Percentiles rank a stretch among this genome's conserved stretches.
Evolutionary conservation across 2,329 filamentous ascomycete genomes (phyloP).

Genomic region (Bipolaris cookei): DNA sequence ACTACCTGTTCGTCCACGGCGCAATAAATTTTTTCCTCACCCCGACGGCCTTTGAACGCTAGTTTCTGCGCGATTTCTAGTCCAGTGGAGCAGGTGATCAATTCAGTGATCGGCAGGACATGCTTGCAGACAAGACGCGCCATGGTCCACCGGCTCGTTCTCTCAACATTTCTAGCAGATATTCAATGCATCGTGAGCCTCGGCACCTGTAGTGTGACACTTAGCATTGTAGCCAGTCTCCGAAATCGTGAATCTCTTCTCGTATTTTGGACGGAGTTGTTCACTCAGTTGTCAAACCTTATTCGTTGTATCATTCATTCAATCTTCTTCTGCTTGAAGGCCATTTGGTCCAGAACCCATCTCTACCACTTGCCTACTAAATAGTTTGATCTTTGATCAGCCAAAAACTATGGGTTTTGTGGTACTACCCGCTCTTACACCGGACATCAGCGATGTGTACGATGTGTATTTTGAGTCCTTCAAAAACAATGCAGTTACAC

Average conservation of each 20-base stretch:
- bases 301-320: neutral
- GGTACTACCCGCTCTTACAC: constrained; percentile 55
- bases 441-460: constrained; percentile 57
- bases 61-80: constrained; percentile 5
- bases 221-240: neutral
- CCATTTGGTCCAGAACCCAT: neutral
- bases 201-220: neutral
- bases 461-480: constrained; percentile 58
- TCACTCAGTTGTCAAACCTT: neutral
- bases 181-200: constrained; percentile 2
- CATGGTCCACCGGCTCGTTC: neutral
- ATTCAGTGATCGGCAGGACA: neutral
- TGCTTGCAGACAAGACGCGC: neutral
- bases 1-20: constrained; percentile 12
- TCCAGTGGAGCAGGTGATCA: neutral
- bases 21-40: neutral
- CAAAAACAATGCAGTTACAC: constrained; percentile 52
- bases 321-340: neutral
- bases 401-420: constrained; percentile 39
- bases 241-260: neutral
- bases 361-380: neutral
- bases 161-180: constrained; percentile 5
- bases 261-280: neutral
- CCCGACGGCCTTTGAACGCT: neutral
- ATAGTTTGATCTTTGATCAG: neutral